These are phyloP conservation scores for Begonia loranthoides DNA, from an alignment of 306 rosid genomes.

Conservation along the genomic window DNA sequence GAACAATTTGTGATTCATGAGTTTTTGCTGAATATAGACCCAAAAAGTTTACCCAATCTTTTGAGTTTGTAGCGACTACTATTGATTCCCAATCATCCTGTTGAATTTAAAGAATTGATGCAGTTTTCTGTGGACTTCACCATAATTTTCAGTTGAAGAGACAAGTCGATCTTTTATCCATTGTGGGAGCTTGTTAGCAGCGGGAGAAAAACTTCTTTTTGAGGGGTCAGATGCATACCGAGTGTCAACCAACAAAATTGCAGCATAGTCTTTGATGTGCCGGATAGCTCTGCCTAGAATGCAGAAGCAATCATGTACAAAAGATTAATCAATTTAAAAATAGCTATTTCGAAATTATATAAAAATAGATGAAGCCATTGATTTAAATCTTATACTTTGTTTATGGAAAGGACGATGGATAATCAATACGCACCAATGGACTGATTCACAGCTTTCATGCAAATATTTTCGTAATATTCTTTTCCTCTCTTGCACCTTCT, in stretches of 20 bases:
- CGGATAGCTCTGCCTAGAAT: slow-evolving; percentile 83
- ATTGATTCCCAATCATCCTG: slow-evolving; percentile 21
- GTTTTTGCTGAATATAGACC: not conserved
- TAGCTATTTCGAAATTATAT: no score
- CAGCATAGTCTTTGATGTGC: slow-evolving; percentile 82
- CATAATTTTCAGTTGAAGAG: slow-evolving; percentile 50
- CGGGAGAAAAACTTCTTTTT: slow-evolving; percentile 37
- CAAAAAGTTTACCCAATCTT: slow-evolving; percentile 1
- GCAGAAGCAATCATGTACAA: not conserved
- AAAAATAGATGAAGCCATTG: no score
- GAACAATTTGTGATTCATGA: not conserved
- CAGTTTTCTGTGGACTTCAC: slow-evolving; percentile 64
- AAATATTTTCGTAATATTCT: slow-evolving; percentile 86
- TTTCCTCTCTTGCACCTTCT: slow-evolving; percentile 81
- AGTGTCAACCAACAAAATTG: slow-evolving; percentile 60
- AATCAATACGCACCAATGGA: slow-evolving; percentile 56
- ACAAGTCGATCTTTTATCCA: slow-evolving; percentile 75
- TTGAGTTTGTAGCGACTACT: not conserved
- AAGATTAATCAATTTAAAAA: no score
- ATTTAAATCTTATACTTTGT: no score
- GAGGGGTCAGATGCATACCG: slow-evolving; percentile 66
- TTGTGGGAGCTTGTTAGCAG: slow-evolving; percentile 66
- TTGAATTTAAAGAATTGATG: slow-evolving; percentile 70
- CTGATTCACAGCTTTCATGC: slow-evolving; percentile 99
- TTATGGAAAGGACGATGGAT: not conserved